Evolutionary conservation across 352 stramenopile species (phyloP), one percentile per base, ranked within the genome.

Genomic region (Phytopythium ostracodes): DNA sequence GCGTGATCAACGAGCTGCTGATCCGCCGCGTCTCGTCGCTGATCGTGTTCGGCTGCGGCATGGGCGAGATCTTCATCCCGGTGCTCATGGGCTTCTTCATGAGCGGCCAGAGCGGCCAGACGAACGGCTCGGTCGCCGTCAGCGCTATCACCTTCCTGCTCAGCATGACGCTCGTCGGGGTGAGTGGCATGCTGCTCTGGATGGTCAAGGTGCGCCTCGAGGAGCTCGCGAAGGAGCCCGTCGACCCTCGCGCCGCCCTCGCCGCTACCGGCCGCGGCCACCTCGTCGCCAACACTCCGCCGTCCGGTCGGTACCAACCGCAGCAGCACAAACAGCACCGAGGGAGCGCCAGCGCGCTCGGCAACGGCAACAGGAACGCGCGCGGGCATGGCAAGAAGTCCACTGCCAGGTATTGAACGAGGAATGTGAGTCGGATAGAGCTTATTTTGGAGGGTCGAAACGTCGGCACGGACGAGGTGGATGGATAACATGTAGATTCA

Each of bases 11-110:
- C 60, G 80, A 91, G 55, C 76, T 84, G 43, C 71, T 94, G 24
- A 89, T 92, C 61, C 75, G 81, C 24, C 81, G 84, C 51, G 84
- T 94, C 46, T 88, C 77, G 53, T 92, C 82, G 54, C 76, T 94
- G n/a, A 88, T 92, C 51, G 82, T 94, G 31, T 94, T 94, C 70
- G 84, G 82, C 47, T 89, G 77, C 62, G 82, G 84, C 62, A 92
- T 90, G 79, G 84, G 84, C 35, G 84, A 94, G 56, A 70, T 90
- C 17, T 94, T 94, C 56, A 82, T 94, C 56, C 84, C 84, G 2
- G 82, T 94, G 56, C 79, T 91, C 56, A 94, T 92, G 82, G 84
- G 84, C 14, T 94, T 94, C 67, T 94, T 94, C 67, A 94, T 94
- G 82, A 85, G 80, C 63, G 78, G 82, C 36, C 82, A 92, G 67